A percentile compares a stretch with the other conserved stretches of the same genome.
Conservation (phyloP, 169 alveolate genomes). For the Babesia bovis region DNA sequence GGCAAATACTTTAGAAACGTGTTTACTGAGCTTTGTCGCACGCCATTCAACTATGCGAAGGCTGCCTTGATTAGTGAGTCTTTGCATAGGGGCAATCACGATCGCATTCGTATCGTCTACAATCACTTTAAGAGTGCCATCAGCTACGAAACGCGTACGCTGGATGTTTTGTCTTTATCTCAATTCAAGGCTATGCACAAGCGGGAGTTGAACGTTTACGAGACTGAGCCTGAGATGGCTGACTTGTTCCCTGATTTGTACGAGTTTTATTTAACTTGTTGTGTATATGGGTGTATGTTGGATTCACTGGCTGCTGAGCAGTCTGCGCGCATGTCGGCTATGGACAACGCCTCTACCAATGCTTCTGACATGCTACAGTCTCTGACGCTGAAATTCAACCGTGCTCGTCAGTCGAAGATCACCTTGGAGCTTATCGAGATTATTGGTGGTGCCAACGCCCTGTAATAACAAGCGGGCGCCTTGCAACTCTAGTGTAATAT, state of each 20-base stretch:
- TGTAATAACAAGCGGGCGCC: too few species aligned
- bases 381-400: conserved; percentile 78
- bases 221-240: conserved; percentile 74
- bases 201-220: conserved; percentile 71
- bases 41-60: conserved; percentile 77
- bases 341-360: conserved; percentile 87
- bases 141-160: conserved; percentile 78
- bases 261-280: conserved; percentile 73
- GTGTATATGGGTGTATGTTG: conserved; percentile 73
- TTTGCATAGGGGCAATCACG: conserved; percentile 72
- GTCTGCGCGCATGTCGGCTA: conserved; percentile 87
- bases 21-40: conserved; percentile 69
- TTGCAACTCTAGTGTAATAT: too few species aligned
- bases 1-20: conserved; percentile 51
- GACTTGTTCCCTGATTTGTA: conserved; percentile 73
- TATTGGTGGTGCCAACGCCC: conserved; percentile 93
- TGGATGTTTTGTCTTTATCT: conserved; percentile 69
- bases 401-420: conserved; percentile 89
- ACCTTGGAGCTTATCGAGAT: conserved; percentile 92
- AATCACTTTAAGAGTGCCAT: conserved; percentile 85
- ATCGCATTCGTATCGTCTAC: conserved; percentile 71
- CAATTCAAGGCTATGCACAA: conserved; percentile 72
- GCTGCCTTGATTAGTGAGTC: conserved; percentile 71
- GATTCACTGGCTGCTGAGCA: conserved; percentile 80
- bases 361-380: conserved; percentile 84